Evolutionary conservation across 192 early-diverging fungal genomes (phyloP).

Genomic region (Backusella tuberculispora): DNA sequence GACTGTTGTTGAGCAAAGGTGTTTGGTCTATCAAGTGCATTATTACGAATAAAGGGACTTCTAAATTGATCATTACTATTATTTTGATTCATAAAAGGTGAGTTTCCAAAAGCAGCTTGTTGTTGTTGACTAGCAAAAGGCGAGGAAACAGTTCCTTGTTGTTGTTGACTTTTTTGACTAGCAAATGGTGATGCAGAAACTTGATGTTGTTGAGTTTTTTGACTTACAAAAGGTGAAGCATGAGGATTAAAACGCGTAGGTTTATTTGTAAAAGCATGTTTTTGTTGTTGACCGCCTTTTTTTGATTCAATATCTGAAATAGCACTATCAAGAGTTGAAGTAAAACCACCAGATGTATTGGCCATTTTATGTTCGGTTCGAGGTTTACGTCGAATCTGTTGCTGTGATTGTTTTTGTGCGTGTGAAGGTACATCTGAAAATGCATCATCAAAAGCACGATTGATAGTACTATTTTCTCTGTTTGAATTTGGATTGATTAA

Average conservation of each 20-base stretch:
- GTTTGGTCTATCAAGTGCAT: too few species aligned
- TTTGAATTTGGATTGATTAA: background rate
- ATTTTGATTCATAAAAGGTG: too few species aligned
- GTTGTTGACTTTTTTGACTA: background rate
- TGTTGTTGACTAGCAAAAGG: too few species aligned
- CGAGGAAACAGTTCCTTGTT: too few species aligned
- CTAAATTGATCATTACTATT: too few species aligned
- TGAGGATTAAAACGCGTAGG: background rate
- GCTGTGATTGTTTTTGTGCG: background rate
- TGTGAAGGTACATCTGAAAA: background rate
- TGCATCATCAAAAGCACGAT: background rate
- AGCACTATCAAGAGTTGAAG: background rate
- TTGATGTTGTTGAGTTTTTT: background rate
- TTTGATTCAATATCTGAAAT: background rate
- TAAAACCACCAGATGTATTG: background rate
- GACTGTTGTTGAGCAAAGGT: too few species aligned
- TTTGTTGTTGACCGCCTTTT: background rate
- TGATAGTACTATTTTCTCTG: background rate
- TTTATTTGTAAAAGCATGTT: background rate
- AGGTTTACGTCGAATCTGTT: background rate
- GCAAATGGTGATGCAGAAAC: background rate
- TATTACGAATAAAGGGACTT: too few species aligned
- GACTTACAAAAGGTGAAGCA: background rate
- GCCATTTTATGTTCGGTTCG: background rate
- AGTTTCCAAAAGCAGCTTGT: too few species aligned